Conservation (phyloP, 495 filamentous ascomycete species). For the Aspergillus wentii region DNA sequence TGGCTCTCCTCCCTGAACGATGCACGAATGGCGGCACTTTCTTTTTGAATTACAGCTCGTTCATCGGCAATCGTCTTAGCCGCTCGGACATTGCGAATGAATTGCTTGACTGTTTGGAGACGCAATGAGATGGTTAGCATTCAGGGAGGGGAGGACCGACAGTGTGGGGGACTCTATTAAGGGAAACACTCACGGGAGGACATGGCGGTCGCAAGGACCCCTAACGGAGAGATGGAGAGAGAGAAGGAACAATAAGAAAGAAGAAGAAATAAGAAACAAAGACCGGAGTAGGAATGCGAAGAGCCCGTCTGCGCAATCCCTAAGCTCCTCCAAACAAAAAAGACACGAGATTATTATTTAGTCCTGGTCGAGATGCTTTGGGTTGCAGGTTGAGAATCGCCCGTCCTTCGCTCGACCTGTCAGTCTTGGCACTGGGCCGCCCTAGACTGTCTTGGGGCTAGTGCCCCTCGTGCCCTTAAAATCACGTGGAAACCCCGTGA, state of each 20-base stretch:
- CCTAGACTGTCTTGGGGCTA: constrained; percentile 5
- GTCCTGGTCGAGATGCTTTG: neutral
- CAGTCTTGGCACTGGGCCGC: constrained; percentile 14
- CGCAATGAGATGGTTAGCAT: constrained; percentile 8
- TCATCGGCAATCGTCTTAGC: constrained; percentile 99
- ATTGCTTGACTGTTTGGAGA: constrained; percentile 79
- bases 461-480: constrained; percentile 1
- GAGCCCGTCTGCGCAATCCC: constrained; percentile 3
- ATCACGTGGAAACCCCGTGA: constrained; percentile 3
- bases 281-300: constrained; percentile 8
- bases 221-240: constrained; percentile 23
- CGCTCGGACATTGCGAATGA: constrained; percentile 97
- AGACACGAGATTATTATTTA: constrained; percentile 4
- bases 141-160: constrained; percentile 13
- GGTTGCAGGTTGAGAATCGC: constrained; percentile 15
- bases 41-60: constrained; percentile 95
- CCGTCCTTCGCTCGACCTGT: constrained; percentile 17
- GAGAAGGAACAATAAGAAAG: constrained; percentile 13
- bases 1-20: constrained; percentile 96
- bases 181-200: constrained; percentile 56
- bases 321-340: too few relatives aligned
- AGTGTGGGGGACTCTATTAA: constrained; percentile 28
- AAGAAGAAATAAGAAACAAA: constrained; percentile 4
- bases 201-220: constrained; percentile 50
- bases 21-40: constrained; percentile 93